Base-by-base conservation (phyloP, 768 basidiomycete genomes). In the Mycena kentingensis region DNA sequence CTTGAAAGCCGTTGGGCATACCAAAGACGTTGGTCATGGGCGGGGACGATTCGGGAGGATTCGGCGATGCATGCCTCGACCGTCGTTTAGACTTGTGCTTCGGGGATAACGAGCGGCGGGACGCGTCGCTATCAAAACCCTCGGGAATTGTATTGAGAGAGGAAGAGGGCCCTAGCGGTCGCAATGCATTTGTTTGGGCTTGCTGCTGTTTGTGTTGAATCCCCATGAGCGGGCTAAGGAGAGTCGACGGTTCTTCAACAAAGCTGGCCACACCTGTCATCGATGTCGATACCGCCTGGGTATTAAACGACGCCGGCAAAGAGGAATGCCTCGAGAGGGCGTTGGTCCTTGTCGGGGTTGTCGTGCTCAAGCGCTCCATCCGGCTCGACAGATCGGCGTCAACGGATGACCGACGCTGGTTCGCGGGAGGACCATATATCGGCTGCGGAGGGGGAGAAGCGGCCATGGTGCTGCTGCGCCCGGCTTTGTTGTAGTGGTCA, bases 401-500 rank as follows among this genome's bases (percentile, higher is more conserved):
- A 18, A 64, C 59, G 3, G 66, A 64, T 26, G 62, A 46, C 6
- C 36, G 35, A 31, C 46, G 52, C 3, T 28, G 35, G 15, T 36
- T 26, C 55, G 32, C 52, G 49, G 28, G 64, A 54, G 39, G 45
- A 21, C 46, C 57, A 38, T 49, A 58, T 34, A 53, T 60, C 43
- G 47, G 48, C 56, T 29, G 65, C 51, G 54, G 52, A 49, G 15
- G 60, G 52, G 11, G 57, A 44, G 8, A 63, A 60, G 38, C 61
- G 46, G 34, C 64, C 38, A 25, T 58, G 61, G 57, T 63, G 34
- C 58, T 48, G 13, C 65, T 65, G 5, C 67, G 62, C 10, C 59
- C n/a, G n/a, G n/a, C n/a, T n/a, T n/a, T 54, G 46, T 53, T 59
- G 56, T 88, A 89, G 62, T 88, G 78, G 5, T 77, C 74, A 2